phyloP scores from a whole-genome alignment of 306 rosid genomes.

The Trifolium repens region DNA sequence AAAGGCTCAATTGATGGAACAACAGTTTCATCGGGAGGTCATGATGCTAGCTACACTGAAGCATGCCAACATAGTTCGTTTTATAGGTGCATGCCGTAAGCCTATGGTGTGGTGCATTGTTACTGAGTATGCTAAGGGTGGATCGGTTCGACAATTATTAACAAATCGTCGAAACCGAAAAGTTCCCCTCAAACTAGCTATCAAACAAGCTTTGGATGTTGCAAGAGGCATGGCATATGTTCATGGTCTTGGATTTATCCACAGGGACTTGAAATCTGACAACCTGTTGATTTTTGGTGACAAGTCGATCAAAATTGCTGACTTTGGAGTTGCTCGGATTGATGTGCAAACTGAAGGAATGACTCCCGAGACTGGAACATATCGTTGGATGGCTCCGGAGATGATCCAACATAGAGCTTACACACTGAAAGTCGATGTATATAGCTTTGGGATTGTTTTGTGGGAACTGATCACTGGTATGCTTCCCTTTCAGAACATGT shows the following conservation, averaged over 20 bases:
- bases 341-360: slow-evolving; percentile 99
- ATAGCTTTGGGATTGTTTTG: slow-evolving; percentile 95
- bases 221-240: slow-evolving; percentile 96
- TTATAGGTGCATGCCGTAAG: slow-evolving; percentile 90
- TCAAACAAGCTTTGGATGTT: slow-evolving; percentile 97
- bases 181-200: slow-evolving; percentile 93
- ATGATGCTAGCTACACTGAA: slow-evolving; percentile 92
- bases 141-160: slow-evolving; percentile 89
- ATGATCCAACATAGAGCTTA: background rate
- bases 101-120: slow-evolving; percentile 99
- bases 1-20: slow-evolving; percentile 92
- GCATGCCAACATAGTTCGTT: slow-evolving; percentile 93
- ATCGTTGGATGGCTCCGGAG: slow-evolving; percentile 99
- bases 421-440: slow-evolving; percentile 65
- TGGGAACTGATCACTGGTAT: slow-evolving; percentile 98
- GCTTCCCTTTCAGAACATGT: slow-evolving; percentile 98
- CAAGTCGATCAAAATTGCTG: slow-evolving; percentile 95
- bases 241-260: slow-evolving; percentile 86
- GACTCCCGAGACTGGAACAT: slow-evolving; percentile 99
- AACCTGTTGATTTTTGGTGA: slow-evolving; percentile 89
- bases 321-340: slow-evolving; percentile 97
- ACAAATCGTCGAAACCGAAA: slow-evolving; percentile 78
- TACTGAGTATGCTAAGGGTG: slow-evolving; percentile 96
- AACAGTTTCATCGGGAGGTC: slow-evolving; percentile 96
- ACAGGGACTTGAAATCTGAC: slow-evolving; percentile 94